Conservation (phyloP, 148 eudicot genomes). For the Vaccinium myrtillus region DNA sequence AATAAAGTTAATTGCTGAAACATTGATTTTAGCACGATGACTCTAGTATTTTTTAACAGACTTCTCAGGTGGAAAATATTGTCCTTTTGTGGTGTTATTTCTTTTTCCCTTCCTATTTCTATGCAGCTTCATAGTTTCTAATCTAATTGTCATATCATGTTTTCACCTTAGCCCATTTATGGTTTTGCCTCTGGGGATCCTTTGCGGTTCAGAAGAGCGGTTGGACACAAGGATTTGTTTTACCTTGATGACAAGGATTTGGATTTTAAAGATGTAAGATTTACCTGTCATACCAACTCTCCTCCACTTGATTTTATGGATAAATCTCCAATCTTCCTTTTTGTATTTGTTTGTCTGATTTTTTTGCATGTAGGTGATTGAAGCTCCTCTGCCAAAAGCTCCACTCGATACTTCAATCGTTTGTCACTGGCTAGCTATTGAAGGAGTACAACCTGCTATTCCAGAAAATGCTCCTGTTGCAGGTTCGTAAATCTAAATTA, state of each 20-base stretch:
- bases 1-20: background rate
- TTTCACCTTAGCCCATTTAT: conserved; percentile 81
- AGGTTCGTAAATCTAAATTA: conserved; percentile 31
- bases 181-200: conserved; percentile 75
- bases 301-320: background rate
- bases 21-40: background rate
- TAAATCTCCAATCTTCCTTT: background rate
- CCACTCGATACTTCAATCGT: conserved; percentile 70
- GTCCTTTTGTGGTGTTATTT: background rate
- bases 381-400: conserved; percentile 79
- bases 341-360: background rate
- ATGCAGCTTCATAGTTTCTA: background rate
- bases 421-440: conserved; percentile 82
- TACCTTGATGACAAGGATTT: conserved; percentile 71
- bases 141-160: background rate
- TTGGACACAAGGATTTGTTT: conserved; percentile 68
- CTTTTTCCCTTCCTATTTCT: background rate
- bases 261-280: conserved; percentile 71
- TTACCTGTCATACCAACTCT: background rate
- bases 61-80: background rate
- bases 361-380: conserved; percentile 49
- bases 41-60: background rate
- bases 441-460: conserved; percentile 79
- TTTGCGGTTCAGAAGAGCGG: conserved; percentile 64
- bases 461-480: conserved; percentile 78